Percentiles rank a stretch among this genome's conserved stretches.
Evolutionary conservation across 73 alveolate genomes (phyloP).

Genomic region (Uronychia binucleata): DNA sequence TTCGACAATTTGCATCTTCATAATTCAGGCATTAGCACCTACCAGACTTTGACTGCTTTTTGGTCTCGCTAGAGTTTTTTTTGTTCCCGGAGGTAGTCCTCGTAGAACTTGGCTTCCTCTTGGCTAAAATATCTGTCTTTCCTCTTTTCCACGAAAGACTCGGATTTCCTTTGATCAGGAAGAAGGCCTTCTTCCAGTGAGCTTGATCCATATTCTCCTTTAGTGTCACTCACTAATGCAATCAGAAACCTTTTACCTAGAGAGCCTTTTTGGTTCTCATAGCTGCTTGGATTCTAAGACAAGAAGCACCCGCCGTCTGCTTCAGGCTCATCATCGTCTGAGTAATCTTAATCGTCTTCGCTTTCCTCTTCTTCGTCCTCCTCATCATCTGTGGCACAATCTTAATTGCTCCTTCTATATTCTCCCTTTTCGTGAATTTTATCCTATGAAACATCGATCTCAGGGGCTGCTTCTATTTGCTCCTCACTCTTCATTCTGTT

Average conservation of each 20-base stretch:
- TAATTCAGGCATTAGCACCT: background rate
- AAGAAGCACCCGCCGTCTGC: background rate
- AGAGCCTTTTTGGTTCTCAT: background rate
- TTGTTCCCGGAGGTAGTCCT: background rate
- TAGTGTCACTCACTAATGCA: background rate
- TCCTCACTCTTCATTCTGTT: background rate
- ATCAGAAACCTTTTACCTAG: background rate
- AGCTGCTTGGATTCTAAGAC: background rate
- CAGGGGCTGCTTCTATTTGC: background rate
- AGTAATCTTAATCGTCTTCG: background rate
- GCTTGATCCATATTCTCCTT: background rate
- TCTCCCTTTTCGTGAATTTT: background rate
- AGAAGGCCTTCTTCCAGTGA: background rate
- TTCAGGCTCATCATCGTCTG: background rate
- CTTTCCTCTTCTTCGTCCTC: background rate
- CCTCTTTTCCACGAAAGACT: background rate
- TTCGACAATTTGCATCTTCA: constrained; percentile 24
- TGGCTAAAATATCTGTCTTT: constrained; percentile 1
- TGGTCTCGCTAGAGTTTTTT: background rate
- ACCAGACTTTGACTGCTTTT: background rate
- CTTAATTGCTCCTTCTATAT: too few relatives aligned
- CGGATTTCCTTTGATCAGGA: background rate
- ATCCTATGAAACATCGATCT: too few relatives aligned
- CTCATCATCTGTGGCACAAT: too few relatives aligned
- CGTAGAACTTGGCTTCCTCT: background rate